Evolutionary conservation across 257 asterid genomes (phyloP).

Genomic region (Fraxinus pennsylvanica): DNA sequence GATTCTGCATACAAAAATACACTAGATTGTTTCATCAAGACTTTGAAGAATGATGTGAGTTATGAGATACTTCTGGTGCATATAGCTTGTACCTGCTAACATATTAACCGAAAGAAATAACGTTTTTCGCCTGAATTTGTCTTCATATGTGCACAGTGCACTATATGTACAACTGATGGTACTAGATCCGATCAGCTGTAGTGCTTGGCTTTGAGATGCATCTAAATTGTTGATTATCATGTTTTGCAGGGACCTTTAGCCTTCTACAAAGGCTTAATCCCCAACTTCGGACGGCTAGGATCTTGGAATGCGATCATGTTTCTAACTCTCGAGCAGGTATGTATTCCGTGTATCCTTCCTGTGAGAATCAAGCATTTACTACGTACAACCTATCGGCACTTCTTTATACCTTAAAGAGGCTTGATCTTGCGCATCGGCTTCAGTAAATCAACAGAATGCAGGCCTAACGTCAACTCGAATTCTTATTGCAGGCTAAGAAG

Average conservation of each 20-base stretch:
- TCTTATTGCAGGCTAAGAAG: constrained; percentile 66
- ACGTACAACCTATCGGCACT: too few species aligned
- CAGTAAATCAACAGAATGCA: too few species aligned
- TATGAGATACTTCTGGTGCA: neutral
- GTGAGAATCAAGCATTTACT: neutral
- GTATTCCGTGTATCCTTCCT: neutral
- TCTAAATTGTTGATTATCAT: neutral
- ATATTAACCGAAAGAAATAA: too few species aligned
- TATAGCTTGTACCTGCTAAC: too few species aligned
- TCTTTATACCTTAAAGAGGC: too few species aligned
- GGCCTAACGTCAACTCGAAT: neutral
- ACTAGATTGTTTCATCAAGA: constrained; percentile 87
- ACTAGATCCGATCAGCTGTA: too few species aligned
- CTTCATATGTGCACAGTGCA: too few species aligned
- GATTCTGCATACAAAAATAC: constrained; percentile 84
- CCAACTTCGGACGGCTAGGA: constrained; percentile 92
- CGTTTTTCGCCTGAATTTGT: too few species aligned
- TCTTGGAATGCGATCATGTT: constrained; percentile 94
- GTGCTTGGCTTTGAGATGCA: too few species aligned
- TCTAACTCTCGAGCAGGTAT: constrained; percentile 90
- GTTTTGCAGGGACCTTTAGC: constrained; percentile 84
- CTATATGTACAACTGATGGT: too few species aligned
- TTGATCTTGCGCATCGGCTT: too few species aligned
- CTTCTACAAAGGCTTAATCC: constrained; percentile 90
- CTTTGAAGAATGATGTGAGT: constrained; percentile 89